Evolutionary conservation across 768 basidiomycete species (phyloP).

Genomic region (Kwoniella europaea): DNA sequence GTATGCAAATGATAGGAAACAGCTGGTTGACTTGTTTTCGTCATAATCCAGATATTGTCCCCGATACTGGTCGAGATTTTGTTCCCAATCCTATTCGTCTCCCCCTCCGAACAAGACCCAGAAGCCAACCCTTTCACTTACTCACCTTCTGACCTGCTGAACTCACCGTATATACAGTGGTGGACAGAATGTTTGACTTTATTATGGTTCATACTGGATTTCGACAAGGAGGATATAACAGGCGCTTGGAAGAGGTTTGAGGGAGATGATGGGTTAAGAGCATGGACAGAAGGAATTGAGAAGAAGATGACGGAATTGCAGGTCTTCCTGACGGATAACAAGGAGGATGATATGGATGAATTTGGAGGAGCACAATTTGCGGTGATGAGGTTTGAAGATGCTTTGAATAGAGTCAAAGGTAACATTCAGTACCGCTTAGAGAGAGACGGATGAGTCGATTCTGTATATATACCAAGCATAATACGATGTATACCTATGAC

Average conservation of each 20-base stretch:
- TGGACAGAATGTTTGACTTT: constrained; percentile 27
- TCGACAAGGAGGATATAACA: not conserved
- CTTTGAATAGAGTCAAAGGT: constrained; percentile 10
- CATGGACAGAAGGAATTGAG: constrained; percentile 8
- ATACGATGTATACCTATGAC: not conserved
- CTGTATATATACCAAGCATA: not conserved
- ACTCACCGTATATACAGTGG: constrained; percentile 20
- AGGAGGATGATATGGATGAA: not conserved
- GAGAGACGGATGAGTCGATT: not conserved
- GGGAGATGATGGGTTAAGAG: not conserved
- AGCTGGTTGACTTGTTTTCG: no score
- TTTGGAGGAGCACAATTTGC: constrained; percentile 12
- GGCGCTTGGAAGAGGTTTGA: constrained; percentile 1
- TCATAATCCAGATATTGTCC: no score
- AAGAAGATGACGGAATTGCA: constrained; percentile 12
- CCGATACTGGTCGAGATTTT: constrained; percentile 5
- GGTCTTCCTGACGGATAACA: not conserved
- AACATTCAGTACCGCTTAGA: not conserved
- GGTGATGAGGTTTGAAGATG: constrained; percentile 27
- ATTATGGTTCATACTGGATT: constrained; percentile 23
- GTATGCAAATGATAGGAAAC: not conserved
- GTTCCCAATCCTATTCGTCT: constrained; percentile 13
- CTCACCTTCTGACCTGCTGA: constrained; percentile 6
- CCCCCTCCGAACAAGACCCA: constrained; percentile 4
- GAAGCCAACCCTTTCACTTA: constrained; percentile 19